phyloP scores from a whole-genome alignment of 441 rosid species.

The Eutrema salsugineum region DNA sequence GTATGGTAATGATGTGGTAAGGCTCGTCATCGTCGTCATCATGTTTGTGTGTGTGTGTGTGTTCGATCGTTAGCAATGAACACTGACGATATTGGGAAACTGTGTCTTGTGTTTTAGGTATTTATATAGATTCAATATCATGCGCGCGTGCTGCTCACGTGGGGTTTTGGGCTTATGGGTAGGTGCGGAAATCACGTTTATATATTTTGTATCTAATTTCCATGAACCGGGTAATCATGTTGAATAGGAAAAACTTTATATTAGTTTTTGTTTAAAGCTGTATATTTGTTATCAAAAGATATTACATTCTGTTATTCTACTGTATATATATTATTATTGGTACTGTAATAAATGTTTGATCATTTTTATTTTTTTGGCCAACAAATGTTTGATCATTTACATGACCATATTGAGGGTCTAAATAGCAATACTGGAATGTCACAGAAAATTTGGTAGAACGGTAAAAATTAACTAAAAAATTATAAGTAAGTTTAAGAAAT shows the following conservation, averaged over 20 bases:
- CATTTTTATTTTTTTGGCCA: no score
- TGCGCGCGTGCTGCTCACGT: conserved; percentile 1
- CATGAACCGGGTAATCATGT: neutral
- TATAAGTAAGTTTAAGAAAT: neutral
- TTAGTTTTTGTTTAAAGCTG: neutral
- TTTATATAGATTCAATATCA: conserved; percentile 12
- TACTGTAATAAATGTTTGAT: neutral
- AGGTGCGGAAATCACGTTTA: conserved; percentile 26
- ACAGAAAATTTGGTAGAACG: neutral
- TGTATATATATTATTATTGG: neutral
- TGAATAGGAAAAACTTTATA: neutral
- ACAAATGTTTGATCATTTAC: neutral
- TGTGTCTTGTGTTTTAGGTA: neutral
- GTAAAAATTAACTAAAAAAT: neutral
- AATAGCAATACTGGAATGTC: neutral
- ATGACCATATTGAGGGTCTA: neutral
- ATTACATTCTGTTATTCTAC: neutral
- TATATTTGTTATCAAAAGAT: neutral
- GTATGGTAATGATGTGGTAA: conserved; percentile 18
- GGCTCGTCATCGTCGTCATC: conserved; percentile 4
- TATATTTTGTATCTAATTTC: conserved; percentile 5
- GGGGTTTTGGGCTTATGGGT: conserved; percentile 24
- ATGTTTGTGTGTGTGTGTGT: neutral
- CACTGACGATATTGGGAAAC: neutral
- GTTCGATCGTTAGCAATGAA: conserved; percentile 10